Evolutionary conservation across 352 stramenopile species (phyloP), one percentile per base, ranked within the genome.

Genomic region (Phytopythium montanum): DNA sequence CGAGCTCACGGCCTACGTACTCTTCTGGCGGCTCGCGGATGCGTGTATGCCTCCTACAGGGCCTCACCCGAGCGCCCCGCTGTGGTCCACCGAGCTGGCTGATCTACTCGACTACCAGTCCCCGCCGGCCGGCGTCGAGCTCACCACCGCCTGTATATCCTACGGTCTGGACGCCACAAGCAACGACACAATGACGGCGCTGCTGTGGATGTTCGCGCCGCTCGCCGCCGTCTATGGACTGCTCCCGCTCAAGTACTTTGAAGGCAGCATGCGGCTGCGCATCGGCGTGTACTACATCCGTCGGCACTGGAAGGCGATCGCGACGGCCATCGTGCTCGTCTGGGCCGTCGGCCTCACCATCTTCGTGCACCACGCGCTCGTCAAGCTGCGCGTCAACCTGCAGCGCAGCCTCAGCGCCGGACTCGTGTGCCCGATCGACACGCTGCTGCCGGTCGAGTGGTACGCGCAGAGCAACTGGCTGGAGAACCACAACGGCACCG

Each of bases 201-300:
- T 87, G 46, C 56, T 89, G 21, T 92, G 79, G 79, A 67, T 60
- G 19, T 92, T 89, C 65, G 66, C 80, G 18, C 82, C 82, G 0
- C 76, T 90, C 46, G 80, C 79, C 19, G 51, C 81, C 5, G 49
- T 88, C 54, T 92, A 84, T 46, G 74, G 72, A 7, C 57, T 90
- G 51, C 61, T 90, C 28, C 80, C 82, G 52, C 62, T 92, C 29
- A 85, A 88, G 50, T 89, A 81, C 41, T 76, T 88, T 63, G 80
- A 88, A 65, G 69, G 69, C 25, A 85, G 69, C 29, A 87, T 89
- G 76, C 68, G 76, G 16, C 60, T 92, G 12, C 65, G 82, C 19
- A 87, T 89, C 54, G 78, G 75, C 14, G 76, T 92, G 23, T 92
- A 92, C 45, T 90, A 85, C 55, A 77, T 90, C 28, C 85, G 85